Conservation (phyloP, 129 eudicot species). For the Chrysanthemum lavandulifolium region DNA sequence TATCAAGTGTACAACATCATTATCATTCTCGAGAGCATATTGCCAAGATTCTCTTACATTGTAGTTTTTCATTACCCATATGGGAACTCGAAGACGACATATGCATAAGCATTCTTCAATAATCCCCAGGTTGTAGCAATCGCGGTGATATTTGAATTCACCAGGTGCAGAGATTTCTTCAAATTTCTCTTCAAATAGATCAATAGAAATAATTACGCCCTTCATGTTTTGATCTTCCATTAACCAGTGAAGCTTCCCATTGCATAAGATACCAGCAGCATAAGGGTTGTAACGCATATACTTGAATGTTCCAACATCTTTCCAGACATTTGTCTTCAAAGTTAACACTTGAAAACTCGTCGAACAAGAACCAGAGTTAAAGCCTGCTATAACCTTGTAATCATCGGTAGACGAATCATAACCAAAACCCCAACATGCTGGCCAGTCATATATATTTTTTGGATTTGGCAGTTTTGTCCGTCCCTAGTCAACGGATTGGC, state of each 20-base stretch:
- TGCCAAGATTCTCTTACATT: not conserved
- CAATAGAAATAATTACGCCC: slow-evolving; percentile 1
- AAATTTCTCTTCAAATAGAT: slow-evolving; percentile 5
- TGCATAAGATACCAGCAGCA: not conserved
- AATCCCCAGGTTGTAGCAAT: not conserved
- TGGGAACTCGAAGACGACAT: not conserved
- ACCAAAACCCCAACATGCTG: slow-evolving; percentile 3
- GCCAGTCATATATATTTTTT: not conserved
- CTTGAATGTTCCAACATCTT: not conserved
- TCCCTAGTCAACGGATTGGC: slow-evolving; percentile 4
- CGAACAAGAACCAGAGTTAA: not conserved
- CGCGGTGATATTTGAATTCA: not conserved
- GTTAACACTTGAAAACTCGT: not conserved
- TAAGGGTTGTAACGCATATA: not conserved
- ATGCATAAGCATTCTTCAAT: not conserved
- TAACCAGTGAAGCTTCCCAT: slow-evolving; percentile 3
- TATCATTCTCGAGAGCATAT: not conserved
- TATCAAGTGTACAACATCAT: not conserved
- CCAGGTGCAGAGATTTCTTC: not conserved
- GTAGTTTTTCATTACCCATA: slow-evolving; percentile 6
- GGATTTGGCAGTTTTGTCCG: not conserved
- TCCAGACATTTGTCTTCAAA: slow-evolving; percentile 3
- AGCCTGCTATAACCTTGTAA: slow-evolving; percentile 8
- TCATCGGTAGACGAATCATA: slow-evolving; percentile 11
- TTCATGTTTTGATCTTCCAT: not conserved